These are phyloP conservation scores for Symmetrospora coprosmae DNA, from an alignment of 768 basidiomycete genomes.

Conservation along the genomic window DNA sequence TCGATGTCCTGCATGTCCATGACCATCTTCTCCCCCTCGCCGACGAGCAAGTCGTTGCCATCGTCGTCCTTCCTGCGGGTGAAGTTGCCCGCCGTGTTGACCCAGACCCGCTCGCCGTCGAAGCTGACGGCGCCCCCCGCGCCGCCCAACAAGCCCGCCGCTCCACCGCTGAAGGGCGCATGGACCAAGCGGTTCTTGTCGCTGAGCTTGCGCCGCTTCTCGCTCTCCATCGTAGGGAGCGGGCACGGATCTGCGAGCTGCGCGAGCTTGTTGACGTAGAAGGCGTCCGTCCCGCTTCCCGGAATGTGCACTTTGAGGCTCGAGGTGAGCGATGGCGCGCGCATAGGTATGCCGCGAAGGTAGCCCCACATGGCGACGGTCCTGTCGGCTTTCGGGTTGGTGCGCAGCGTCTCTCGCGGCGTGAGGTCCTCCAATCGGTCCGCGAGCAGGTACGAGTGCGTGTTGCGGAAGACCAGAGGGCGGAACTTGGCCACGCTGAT, in stretches of 20 bases:
- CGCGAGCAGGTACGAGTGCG: constrained; percentile 83
- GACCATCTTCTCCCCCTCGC: constrained; percentile 95
- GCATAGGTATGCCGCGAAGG: constrained; percentile 53
- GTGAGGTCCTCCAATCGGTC: constrained; percentile 94
- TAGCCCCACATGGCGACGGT: constrained; percentile 89
- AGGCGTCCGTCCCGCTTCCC: constrained; percentile 63
- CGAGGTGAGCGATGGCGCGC: constrained; percentile 47
- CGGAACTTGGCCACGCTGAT: constrained; percentile 98
- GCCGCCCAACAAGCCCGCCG: constrained; percentile 45
- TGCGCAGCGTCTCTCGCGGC: constrained; percentile 63
- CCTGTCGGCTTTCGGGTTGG: constrained; percentile 80
- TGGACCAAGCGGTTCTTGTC: constrained; percentile 91
- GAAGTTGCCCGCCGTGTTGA: constrained; percentile 93
- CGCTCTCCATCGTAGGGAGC: constrained; percentile 73
- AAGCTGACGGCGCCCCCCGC: constrained; percentile 58
- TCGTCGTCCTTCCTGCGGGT: constrained; percentile 47
- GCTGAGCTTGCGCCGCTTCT: constrained; percentile 74
- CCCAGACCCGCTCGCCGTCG: constrained; percentile 96
- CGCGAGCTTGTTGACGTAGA: constrained; percentile 58
- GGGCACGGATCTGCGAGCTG: constrained; percentile 88
- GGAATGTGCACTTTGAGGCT: constrained; percentile 82
- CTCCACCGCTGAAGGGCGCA: constrained; percentile 85
- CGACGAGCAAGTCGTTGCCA: constrained; percentile 37
- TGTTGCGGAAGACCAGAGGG: constrained; percentile 85
- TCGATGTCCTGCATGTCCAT: constrained; percentile 82